Conservation (phyloP, 192 early-diverging fungal genomes). For the Coemansia sp. region DNA sequence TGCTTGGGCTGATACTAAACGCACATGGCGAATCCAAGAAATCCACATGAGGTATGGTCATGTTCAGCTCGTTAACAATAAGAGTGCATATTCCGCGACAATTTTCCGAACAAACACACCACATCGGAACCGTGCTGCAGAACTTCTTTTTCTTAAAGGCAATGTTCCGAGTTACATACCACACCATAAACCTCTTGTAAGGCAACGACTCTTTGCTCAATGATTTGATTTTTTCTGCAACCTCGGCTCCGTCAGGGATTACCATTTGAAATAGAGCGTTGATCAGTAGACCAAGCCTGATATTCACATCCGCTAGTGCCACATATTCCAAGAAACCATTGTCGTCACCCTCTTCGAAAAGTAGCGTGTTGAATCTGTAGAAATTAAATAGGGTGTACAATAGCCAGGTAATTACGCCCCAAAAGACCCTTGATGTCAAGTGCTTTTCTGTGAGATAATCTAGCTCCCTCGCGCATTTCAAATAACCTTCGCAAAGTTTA, state of each 20-base stretch:
- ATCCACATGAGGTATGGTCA: slow-evolving; percentile 10
- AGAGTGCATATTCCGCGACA: slow-evolving; percentile 41
- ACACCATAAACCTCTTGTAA: too few species aligned
- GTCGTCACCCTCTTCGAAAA: too few species aligned
- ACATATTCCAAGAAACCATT: too few species aligned
- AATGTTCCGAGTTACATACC: too few species aligned
- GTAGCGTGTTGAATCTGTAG: not conserved
- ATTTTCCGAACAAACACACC: slow-evolving; percentile 25
- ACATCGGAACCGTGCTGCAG: slow-evolving; percentile 21
- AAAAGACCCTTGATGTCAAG: not conserved
- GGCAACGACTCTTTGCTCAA: too few species aligned
- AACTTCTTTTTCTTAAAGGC: not conserved
- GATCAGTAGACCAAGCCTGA: not conserved
- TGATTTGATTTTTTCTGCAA: too few species aligned
- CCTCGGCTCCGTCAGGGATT: too few species aligned
- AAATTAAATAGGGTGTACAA: not conserved
- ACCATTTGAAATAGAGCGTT: not conserved
- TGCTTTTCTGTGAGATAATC: too few species aligned
- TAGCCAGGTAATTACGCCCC: not conserved
- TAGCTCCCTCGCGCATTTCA: too few species aligned
- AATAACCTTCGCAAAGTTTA: too few species aligned
- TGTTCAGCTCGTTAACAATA: slow-evolving; percentile 26
- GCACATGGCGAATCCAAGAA: slow-evolving; percentile 13
- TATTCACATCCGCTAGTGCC: not conserved
- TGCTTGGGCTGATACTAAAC: slow-evolving; percentile 6